A percentile compares a stretch with the other conserved stretches of the same genome.
Conservation (phyloP, 2,329 filamentous ascomycete species). For the Dactylellina haptotyla region DNA sequence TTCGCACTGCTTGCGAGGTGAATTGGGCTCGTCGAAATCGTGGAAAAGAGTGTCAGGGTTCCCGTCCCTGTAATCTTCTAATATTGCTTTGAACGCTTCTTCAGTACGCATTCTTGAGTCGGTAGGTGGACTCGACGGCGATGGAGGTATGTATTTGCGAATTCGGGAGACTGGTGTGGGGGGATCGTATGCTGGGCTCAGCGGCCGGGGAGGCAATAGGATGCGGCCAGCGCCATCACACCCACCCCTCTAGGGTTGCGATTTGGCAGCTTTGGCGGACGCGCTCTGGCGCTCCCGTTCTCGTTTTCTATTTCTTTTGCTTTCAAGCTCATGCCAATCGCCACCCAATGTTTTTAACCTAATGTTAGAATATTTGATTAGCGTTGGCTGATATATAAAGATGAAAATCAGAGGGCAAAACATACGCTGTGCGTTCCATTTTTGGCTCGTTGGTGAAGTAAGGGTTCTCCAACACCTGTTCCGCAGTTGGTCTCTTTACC, state of each 20-base stretch:
- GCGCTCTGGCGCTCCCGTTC: slow-evolving; percentile 79
- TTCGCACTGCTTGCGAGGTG: too few species aligned
- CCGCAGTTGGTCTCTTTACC: slow-evolving; percentile 80
- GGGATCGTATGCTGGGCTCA: too few species aligned
- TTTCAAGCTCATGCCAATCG: slow-evolving; percentile 99
- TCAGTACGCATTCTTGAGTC: too few species aligned
- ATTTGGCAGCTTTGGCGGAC: slow-evolving; percentile 57
- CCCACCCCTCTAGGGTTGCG: slow-evolving; percentile 25
- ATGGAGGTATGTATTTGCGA: too few species aligned
- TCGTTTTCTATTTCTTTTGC: slow-evolving; percentile 83
- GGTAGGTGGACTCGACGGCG: not conserved
- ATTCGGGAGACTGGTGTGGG: too few species aligned
- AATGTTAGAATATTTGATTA: slow-evolving; percentile 25
- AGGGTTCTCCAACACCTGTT: slow-evolving; percentile 82
- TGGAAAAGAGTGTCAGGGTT: too few species aligned
- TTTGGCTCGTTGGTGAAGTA: slow-evolving; percentile 91
- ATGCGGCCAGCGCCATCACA: not conserved
- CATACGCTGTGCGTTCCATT: slow-evolving; percentile 75
- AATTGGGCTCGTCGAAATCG: too few species aligned
- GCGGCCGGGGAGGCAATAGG: too few species aligned
- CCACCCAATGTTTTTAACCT: slow-evolving; percentile 83
- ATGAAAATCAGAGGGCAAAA: slow-evolving; percentile 61
- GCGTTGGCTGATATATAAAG: not conserved
- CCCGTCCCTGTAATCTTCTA: too few species aligned
- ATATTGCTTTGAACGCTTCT: too few species aligned